Percentiles rank a stretch among this genome's conserved stretches.
Conservation (phyloP, 257 asterid genomes). For the Coffea canephora region DNA sequence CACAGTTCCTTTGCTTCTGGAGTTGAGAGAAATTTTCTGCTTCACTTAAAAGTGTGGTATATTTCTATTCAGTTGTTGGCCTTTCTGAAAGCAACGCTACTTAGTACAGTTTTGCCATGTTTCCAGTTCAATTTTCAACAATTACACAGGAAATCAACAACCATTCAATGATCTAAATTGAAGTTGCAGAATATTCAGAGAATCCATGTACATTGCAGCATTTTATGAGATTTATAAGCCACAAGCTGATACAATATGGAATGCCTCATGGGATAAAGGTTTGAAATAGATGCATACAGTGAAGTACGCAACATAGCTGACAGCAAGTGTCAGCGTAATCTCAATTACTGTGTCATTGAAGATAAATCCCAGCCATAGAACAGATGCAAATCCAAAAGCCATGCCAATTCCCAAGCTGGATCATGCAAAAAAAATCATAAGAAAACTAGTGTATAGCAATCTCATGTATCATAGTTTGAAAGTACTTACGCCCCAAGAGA, state of each 20-base stretch:
- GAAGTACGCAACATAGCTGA: constrained; percentile 93
- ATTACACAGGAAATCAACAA: neutral
- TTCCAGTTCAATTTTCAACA: neutral
- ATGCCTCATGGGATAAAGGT: constrained; percentile 15
- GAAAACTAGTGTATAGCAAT: constrained; percentile 20
- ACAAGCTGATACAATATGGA: constrained; percentile 3
- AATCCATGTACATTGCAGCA: neutral
- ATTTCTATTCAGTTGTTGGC: no score
- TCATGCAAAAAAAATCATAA: constrained; percentile 29
- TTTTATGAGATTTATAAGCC: neutral
- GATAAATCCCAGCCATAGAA: constrained; percentile 92
- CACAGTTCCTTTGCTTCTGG: no score
- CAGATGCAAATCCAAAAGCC: constrained; percentile 85
- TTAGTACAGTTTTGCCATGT: neutral
- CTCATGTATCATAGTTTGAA: constrained; percentile 22
- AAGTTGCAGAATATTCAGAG: neutral
- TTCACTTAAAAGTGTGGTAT: neutral
- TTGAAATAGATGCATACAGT: constrained; percentile 55
- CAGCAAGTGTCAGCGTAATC: constrained; percentile 84
- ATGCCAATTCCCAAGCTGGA: constrained; percentile 80
- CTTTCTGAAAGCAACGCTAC: neutral
- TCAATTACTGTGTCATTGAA: constrained; percentile 97
- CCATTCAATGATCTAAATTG: neutral
- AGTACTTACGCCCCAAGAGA: constrained; percentile 93
- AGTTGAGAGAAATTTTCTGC: no score